Percentiles rank a stretch among this genome's conserved stretches.
Evolutionary conservation across 148 eudicot genomes (phyloP).

Genomic region (Silene latifolia): DNA sequence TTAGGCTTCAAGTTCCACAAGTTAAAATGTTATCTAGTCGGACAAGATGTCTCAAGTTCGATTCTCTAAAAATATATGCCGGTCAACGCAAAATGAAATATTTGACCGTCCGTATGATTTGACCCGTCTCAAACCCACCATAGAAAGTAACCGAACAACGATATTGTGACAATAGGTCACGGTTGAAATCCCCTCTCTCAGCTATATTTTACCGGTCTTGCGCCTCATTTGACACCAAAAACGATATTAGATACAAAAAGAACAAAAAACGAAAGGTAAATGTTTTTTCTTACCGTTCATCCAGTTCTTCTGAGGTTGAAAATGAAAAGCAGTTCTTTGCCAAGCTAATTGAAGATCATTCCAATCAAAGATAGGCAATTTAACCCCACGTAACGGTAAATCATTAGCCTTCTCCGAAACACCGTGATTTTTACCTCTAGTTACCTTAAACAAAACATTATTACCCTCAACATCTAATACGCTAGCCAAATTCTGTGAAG

Average conservation of each 20-base stretch:
- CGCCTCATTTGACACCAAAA: too few relatives aligned
- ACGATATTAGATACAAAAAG: too few relatives aligned
- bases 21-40: too few relatives aligned
- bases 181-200: too few relatives aligned
- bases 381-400: conserved; percentile 14
- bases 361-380: conserved; percentile 34
- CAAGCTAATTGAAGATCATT: conserved; percentile 42
- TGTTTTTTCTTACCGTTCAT: conserved; percentile 52
- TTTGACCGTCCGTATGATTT: too few relatives aligned
- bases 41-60: too few relatives aligned
- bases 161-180: too few relatives aligned
- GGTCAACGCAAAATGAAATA: too few relatives aligned
- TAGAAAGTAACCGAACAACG: too few relatives aligned
- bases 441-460: conserved; percentile 13
- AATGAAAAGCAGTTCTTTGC: conserved; percentile 72
- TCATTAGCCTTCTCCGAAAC: conserved; percentile 51
- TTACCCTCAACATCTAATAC: not conserved
- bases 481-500: conserved; percentile 15
- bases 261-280: not conserved
- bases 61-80: too few relatives aligned
- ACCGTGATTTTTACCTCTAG: conserved; percentile 55
- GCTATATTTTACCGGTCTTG: too few relatives aligned
- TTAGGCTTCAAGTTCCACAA: not conserved
- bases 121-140: not conserved
- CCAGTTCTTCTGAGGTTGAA: conserved; percentile 70